phyloP scores from a whole-genome alignment of 495 filamentous ascomycete genomes.

The Tuber microsphaerosporum region DNA sequence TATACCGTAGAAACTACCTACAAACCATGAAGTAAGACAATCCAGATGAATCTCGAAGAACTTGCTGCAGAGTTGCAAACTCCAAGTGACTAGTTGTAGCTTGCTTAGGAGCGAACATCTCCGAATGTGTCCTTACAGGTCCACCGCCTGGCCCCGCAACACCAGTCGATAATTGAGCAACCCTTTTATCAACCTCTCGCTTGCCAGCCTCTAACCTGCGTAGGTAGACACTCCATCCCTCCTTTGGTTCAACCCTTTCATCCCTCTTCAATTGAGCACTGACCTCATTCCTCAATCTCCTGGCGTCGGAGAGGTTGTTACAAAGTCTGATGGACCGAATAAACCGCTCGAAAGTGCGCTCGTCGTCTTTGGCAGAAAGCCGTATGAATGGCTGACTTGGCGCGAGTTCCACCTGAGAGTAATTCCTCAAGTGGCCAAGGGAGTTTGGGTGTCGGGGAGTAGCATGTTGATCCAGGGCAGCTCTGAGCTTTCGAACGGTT shows the following conservation, averaged over 20 bases:
- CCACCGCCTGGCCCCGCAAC: constrained; percentile 20
- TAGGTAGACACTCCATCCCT: constrained; percentile 64
- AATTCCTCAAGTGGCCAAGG: constrained; percentile 5
- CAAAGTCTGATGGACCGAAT: constrained; percentile 82
- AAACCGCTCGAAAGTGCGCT: constrained; percentile 88
- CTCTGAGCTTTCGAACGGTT: constrained; percentile 85
- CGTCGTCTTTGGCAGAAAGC: constrained; percentile 62
- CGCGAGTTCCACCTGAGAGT: constrained; percentile 9
- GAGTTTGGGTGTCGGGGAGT: constrained; percentile 50
- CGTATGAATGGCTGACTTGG: constrained; percentile 32
- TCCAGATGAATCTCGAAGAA: constrained; percentile 79
- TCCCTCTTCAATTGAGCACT: constrained; percentile 88
- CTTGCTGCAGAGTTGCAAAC: constrained; percentile 66
- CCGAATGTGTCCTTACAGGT: constrained; percentile 36
- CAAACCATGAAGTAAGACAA: constrained; percentile 86
- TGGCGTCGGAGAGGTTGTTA: constrained; percentile 87
- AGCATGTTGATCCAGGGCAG: constrained; percentile 90
- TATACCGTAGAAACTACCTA: neutral
- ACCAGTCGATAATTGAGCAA: constrained; percentile 69
- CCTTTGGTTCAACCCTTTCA: constrained; percentile 65
- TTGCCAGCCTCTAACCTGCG: constrained; percentile 87
- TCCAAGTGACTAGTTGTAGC: constrained; percentile 54
- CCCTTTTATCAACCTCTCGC: constrained; percentile 78
- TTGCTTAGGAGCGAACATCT: constrained; percentile 36
- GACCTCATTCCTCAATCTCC: constrained; percentile 83